Percentiles rank a stretch among this genome's conserved stretches.
Conservation (phyloP, 106 monocot species). For the Agapanthus africanus region DNA sequence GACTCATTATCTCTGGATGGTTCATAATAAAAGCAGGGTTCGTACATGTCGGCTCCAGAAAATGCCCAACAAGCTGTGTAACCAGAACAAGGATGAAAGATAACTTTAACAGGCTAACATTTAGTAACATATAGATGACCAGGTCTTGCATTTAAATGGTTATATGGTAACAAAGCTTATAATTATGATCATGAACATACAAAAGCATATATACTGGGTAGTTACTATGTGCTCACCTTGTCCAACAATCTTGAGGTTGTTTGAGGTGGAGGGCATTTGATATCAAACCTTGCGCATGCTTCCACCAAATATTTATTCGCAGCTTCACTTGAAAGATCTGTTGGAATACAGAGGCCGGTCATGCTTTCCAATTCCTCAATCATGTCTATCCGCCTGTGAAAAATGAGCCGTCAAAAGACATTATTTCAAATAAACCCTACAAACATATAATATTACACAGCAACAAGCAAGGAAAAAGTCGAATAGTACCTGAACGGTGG, state of each 20-base stretch:
- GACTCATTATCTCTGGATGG: constrained; percentile 92
- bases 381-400: constrained; percentile 76
- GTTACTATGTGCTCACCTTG: constrained; percentile 42
- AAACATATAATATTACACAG: neutral
- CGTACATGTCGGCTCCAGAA: constrained; percentile 71
- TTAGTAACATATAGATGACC: no score
- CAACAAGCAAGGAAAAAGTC: neutral
- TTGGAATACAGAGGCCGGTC: constrained; percentile 70
- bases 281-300: constrained; percentile 72
- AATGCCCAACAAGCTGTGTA: constrained; percentile 77
- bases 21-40: constrained; percentile 84
- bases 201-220: no score
- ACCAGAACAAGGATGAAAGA: neutral
- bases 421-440: neutral
- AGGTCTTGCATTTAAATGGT: no score
- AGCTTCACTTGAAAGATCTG: constrained; percentile 73
- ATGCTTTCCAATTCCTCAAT: constrained; percentile 67
- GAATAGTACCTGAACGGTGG: constrained; percentile 75
- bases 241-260: constrained; percentile 65
- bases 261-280: constrained; percentile 82
- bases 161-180: no score
- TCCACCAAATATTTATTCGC: constrained; percentile 36
- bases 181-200: no score
- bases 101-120: no score
- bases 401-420: constrained; percentile 1